Evolutionary conservation across 805 yeast species (phyloP).

Genomic region (Schizosaccharomyces osmophilus): DNA sequence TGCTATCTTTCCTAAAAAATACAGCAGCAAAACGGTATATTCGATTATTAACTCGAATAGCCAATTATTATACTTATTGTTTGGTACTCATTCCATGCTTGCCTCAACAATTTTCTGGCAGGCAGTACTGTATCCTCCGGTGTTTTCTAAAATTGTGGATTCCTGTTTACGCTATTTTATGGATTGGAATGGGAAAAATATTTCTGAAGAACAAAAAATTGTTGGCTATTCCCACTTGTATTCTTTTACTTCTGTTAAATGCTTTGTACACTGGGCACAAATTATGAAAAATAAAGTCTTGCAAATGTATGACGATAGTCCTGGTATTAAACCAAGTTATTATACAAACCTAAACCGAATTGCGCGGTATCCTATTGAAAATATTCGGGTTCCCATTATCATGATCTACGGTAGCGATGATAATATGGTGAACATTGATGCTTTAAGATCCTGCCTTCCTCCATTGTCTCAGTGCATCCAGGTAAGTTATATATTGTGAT

Average conservation of each 20-base stretch:
- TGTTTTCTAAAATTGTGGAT: constrained; percentile 51
- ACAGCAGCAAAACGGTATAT: constrained; percentile 53
- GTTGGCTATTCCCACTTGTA: constrained; percentile 71
- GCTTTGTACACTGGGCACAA: constrained; percentile 92
- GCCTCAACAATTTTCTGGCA: constrained; percentile 67
- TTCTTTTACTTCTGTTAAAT: constrained; percentile 75
- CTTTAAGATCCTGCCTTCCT: constrained; percentile 18
- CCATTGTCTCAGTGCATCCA: neutral
- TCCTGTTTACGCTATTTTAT: constrained; percentile 40
- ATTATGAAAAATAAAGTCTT: constrained; percentile 52
- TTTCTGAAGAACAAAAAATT: constrained; percentile 44
- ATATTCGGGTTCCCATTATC: constrained; percentile 46
- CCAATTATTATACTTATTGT: constrained; percentile 37
- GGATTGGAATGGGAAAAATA: constrained; percentile 57
- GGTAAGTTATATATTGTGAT: neutral
- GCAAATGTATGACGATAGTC: constrained; percentile 66
- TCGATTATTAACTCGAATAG: constrained; percentile 58
- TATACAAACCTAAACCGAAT: constrained; percentile 14
- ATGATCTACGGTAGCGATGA: constrained; percentile 60
- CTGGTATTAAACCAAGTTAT: constrained; percentile 11
- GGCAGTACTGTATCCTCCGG: constrained; percentile 36
- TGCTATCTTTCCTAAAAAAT: constrained; percentile 76
- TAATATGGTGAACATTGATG: constrained; percentile 64
- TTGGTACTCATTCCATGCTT: constrained; percentile 50
- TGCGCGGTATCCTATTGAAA: constrained; percentile 39